Base-by-base conservation (phyloP, 2,329 filamentous ascomycete genomes). In the Rutstroemia sydowiana region DNA sequence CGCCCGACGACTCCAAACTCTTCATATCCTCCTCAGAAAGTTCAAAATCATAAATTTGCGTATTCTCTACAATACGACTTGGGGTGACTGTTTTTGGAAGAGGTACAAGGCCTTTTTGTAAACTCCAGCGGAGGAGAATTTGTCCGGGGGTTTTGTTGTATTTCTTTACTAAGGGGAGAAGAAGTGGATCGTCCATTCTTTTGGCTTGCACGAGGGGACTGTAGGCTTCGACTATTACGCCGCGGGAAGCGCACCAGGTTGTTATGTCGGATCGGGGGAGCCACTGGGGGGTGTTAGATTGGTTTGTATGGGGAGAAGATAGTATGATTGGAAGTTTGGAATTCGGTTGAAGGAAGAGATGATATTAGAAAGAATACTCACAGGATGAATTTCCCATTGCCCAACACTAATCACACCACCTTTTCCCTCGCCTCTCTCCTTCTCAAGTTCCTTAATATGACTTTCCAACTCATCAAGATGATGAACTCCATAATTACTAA, bases 321-420 rank as follows among this genome's bases (percentile, higher is more conserved):
- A 13, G 32, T 10, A n/a, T 13, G 16, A 5, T 18, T 28, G 20
- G 14, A 26, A 3, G 14, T 13, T 5, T n/a, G 30, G 3, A 14
- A 14, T 16, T 5, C 21, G 30, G 20, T 5, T 7, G 21, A 14
- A 42, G 3, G 14, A 18, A 23, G 4, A 14, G 3, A 13, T 23
- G 10, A 16, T 11, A 26, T 31, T 32, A 2, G 21, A 11, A 32
- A n/a, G n/a, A n/a, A n/a, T n/a, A 39, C 48, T 13, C 30, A 51
- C 48, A 1, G 91, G 91, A 69, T 96, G 91, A 10, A 96, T 72
- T 70, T 96, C 91, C 69, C 86, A 89, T 70, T 95, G 91, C 37
- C 88, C 90, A 34, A 95, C 86, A 55, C 84, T 86, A 63, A 95
- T 77, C 37, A 88, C 73, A 21, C 88, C 88, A 41, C 80, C 82